These are phyloP conservation scores for Arachis hypogaea DNA, from an alignment of 306 rosid genomes.

Conservation along the genomic window DNA sequence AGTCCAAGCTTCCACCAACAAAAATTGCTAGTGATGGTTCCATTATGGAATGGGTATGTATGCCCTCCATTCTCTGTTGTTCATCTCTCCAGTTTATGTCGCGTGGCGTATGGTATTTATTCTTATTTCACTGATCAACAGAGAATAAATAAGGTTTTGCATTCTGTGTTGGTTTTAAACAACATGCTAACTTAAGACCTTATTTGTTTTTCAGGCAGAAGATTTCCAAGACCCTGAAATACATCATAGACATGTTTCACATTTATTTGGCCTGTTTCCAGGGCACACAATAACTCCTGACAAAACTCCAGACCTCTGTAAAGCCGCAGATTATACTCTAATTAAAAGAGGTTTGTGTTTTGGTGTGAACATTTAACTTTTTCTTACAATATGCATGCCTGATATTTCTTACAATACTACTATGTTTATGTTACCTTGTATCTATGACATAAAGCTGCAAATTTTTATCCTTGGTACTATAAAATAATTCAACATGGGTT, in stretches of 20 bases:
- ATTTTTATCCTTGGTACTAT: conserved; percentile 10
- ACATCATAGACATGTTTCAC: conserved; percentile 79
- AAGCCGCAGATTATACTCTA: conserved; percentile 64
- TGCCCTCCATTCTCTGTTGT: not conserved
- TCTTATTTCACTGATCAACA: not conserved
- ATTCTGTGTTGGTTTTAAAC: not conserved
- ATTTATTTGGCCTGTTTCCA: conserved; percentile 73
- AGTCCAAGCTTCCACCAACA: conserved; percentile 53
- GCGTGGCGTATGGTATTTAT: not conserved
- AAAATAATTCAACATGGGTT: conserved; percentile 25
- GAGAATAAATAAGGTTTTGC: no score
- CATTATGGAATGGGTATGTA: conserved; percentile 80
- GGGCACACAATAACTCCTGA: conserved; percentile 66
- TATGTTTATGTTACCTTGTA: conserved; percentile 22
- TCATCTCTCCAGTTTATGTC: not conserved
- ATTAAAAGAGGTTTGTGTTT: conserved; percentile 63
- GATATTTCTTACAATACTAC: not conserved
- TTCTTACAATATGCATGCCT: no score
- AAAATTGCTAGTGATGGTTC: conserved; percentile 71
- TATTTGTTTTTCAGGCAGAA: conserved; percentile 47
- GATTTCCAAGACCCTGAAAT: conserved; percentile 73
- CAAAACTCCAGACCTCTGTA: conserved; percentile 56
- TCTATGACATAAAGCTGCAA: not conserved
- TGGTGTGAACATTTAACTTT: no score
- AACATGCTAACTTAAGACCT: conserved; percentile 12